Evolutionary conservation across 768 basidiomycete species (phyloP).

Genomic region (Dacryopinax primogenitus): DNA sequence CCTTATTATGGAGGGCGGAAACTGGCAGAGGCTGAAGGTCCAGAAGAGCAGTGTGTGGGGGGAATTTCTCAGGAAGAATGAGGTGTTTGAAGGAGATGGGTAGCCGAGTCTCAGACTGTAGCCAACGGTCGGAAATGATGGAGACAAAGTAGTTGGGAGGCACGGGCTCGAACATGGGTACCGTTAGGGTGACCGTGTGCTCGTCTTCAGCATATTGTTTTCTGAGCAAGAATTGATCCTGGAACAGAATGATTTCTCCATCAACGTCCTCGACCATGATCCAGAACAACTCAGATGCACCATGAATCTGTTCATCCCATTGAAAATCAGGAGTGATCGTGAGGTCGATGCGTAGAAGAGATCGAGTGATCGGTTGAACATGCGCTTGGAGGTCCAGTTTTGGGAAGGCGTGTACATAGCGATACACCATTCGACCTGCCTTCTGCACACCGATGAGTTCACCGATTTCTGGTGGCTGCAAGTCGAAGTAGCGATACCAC

Average conservation of each 20-base stretch:
- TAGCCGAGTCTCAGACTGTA: constrained; percentile 85
- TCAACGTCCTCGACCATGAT: constrained; percentile 96
- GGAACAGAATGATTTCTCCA: constrained; percentile 90
- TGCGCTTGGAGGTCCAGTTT: constrained; percentile 89
- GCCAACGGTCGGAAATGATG: constrained; percentile 86
- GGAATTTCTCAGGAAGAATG: constrained; percentile 94
- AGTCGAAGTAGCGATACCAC: constrained; percentile 94
- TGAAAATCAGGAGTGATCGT: constrained; percentile 96
- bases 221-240: constrained; percentile 82
- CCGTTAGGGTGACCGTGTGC: constrained; percentile 86
- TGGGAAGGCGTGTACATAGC: constrained; percentile 91
- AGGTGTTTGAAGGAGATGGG: constrained; percentile 97
- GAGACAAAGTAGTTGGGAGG: constrained; percentile 98
- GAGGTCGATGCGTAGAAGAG: constrained; percentile 80
- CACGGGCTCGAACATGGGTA: constrained; percentile 93
- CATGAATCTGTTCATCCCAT: constrained; percentile 94
- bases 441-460: constrained; percentile 91
- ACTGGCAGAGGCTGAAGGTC: constrained; percentile 85
- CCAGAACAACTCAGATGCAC: constrained; percentile 75
- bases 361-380: constrained; percentile 91
- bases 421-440: constrained; percentile 81
- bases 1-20: constrained; percentile 83
- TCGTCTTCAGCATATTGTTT: constrained; percentile 88
- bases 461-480: constrained; percentile 83
- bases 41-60: constrained; percentile 78